Percentiles rank a stretch among this genome's conserved stretches.
Evolutionary conservation across 2,329 filamentous ascomycete species (phyloP).

Genomic region (Curvularia spicifera): DNA sequence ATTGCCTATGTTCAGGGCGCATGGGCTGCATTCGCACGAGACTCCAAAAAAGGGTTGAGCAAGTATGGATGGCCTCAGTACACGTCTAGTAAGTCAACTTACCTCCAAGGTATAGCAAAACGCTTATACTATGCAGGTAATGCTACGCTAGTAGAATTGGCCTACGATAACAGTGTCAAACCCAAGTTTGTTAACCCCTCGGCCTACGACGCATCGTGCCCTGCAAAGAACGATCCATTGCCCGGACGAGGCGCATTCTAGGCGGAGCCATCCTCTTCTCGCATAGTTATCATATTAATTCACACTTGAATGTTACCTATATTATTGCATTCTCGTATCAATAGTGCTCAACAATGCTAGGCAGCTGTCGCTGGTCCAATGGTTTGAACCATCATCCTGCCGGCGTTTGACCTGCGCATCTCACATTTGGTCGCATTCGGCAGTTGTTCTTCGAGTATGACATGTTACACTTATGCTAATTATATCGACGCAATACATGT

Average conservation of each 20-base stretch:
- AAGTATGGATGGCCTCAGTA: slow-evolving; percentile 45
- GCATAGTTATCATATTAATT: background rate
- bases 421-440: background rate
- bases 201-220: slow-evolving; percentile 31
- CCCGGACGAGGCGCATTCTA: slow-evolving; percentile 36
- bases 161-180: slow-evolving; percentile 25
- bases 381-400: background rate
- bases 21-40: slow-evolving; percentile 44
- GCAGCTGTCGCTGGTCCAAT: background rate
- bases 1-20: slow-evolving; percentile 37
- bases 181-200: slow-evolving; percentile 29
- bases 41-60: slow-evolving; percentile 39
- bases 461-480: background rate
- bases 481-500: background rate
- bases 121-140: slow-evolving; percentile 12
- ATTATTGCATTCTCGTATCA: background rate
- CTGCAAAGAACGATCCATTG: slow-evolving; percentile 32
- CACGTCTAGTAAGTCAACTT: slow-evolving; percentile 18
- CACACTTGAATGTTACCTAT: background rate
- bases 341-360: background rate
- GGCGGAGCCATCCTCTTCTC: background rate
- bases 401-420: background rate
- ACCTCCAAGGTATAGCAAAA: background rate
- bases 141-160: slow-evolving; percentile 31
- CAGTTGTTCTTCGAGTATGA: background rate